These are phyloP conservation scores for Solanum acaule DNA, from an alignment of 257 asterid species.

Conservation along the genomic window DNA sequence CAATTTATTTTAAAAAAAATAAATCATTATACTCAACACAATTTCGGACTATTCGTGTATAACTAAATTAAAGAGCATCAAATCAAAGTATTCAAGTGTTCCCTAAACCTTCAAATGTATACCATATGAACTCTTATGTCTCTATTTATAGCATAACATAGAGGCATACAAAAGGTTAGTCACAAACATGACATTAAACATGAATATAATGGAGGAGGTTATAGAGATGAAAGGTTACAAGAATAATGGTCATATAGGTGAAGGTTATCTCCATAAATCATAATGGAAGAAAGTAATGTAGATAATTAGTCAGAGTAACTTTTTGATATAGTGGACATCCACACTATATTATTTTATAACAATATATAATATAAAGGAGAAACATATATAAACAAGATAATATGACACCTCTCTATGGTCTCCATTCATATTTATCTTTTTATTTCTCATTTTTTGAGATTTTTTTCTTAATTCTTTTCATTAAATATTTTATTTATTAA, in stretches of 20 bases:
- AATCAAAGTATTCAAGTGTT: background rate
- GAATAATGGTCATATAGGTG: background rate
- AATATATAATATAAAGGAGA: background rate
- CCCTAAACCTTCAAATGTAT: background rate
- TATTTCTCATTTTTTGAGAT: background rate
- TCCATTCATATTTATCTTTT: too few relatives aligned
- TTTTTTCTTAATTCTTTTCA: background rate
- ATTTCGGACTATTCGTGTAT: background rate
- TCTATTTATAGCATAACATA: background rate
- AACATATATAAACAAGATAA: background rate
- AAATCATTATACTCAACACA: background rate
- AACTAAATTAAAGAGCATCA: background rate
- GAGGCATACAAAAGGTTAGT: too few relatives aligned
- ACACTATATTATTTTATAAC: background rate
- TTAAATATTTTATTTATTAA: too few relatives aligned
- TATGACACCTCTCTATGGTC: background rate
- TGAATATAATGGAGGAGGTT: background rate
- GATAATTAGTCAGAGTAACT: background rate
- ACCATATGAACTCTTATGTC: background rate
- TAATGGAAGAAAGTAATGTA: too few relatives aligned
- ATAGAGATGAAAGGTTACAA: background rate
- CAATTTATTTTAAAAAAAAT: too few relatives aligned
- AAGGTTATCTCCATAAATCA: background rate
- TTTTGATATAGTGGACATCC: background rate
- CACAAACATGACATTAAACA: background rate